These are phyloP conservation scores for Pseudocercospora crystallina DNA, from an alignment of 2,329 filamentous ascomycete species.

Conservation along the genomic window DNA sequence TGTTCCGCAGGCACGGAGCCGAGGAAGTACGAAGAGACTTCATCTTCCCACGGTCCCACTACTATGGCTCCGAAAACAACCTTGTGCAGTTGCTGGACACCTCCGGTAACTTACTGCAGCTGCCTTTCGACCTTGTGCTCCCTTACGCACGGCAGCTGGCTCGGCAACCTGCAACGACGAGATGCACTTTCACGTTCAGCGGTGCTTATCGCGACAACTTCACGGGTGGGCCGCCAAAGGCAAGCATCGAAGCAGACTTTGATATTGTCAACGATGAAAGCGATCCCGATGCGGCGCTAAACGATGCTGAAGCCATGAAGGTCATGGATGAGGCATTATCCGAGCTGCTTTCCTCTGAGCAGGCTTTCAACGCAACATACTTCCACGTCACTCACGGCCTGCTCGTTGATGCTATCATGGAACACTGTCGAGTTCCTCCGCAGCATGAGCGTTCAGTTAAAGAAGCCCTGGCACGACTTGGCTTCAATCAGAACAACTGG, in stretches of 20 bases:
- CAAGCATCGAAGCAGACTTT: slow-evolving; percentile 89
- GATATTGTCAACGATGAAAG: slow-evolving; percentile 81
- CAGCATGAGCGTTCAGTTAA: slow-evolving; percentile 71
- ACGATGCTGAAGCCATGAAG: slow-evolving; percentile 92
- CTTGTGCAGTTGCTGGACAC: slow-evolving; percentile 78
- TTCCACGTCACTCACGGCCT: slow-evolving; percentile 81
- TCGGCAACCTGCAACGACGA: slow-evolving; percentile 62
- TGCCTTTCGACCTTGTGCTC: slow-evolving; percentile 91
- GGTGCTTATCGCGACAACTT: slow-evolving; percentile 79
- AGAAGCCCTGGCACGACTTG: slow-evolving; percentile 81
- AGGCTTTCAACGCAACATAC: slow-evolving; percentile 40
- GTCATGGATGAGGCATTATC: slow-evolving; percentile 88
- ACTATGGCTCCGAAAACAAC: slow-evolving; percentile 64
- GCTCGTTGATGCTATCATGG: slow-evolving; percentile 82
- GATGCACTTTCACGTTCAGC: slow-evolving; percentile 83
- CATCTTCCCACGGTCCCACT: slow-evolving; percentile 77
- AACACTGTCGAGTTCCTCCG: slow-evolving; percentile 76
- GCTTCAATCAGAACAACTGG: slow-evolving; percentile 76
- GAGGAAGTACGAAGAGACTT: slow-evolving; percentile 73
- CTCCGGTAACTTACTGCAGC: slow-evolving; percentile 81
- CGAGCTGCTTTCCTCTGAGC: slow-evolving; percentile 64
- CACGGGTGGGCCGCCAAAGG: slow-evolving; percentile 76
- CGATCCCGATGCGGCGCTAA: slow-evolving; percentile 76
- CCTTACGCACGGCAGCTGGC: slow-evolving; percentile 84
- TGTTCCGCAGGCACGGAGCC: slow-evolving; percentile 88